Conservation (phyloP, 2,329 filamentous ascomycete species). For the Blastomyces parvus region DNA sequence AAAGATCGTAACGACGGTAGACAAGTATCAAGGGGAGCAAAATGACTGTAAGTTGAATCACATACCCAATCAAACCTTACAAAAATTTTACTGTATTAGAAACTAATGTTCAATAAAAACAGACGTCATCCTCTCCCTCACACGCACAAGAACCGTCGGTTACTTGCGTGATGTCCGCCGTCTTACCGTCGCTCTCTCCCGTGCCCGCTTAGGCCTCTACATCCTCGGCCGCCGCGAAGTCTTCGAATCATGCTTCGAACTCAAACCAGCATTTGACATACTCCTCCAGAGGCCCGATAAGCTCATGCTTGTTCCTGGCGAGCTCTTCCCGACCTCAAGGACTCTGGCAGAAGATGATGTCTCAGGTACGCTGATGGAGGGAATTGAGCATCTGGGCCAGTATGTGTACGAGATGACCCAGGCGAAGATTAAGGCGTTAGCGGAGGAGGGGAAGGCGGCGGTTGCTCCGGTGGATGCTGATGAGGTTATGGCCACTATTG, state of each 20-base stretch:
- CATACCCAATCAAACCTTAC: background rate
- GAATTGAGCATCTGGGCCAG: slow-evolving; percentile 86
- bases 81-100: background rate
- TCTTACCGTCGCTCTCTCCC: slow-evolving; percentile 86
- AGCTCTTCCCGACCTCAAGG: slow-evolving; percentile 68
- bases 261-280: slow-evolving; percentile 74
- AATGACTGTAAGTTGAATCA: slow-evolving; percentile 74
- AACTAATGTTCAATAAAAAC: background rate
- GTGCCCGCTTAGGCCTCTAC: slow-evolving; percentile 83
- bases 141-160: slow-evolving; percentile 76
- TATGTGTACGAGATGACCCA: slow-evolving; percentile 96
- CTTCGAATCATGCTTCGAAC: slow-evolving; percentile 80
- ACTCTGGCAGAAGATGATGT: slow-evolving; percentile 30
- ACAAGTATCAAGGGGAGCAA: slow-evolving; percentile 98
- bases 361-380: slow-evolving; percentile 64
- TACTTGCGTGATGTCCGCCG: slow-evolving; percentile 90
- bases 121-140: slow-evolving; percentile 91
- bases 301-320: slow-evolving; percentile 69
- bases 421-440: slow-evolving; percentile 52
- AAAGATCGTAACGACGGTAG: slow-evolving; percentile 83
- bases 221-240: slow-evolving; percentile 79
- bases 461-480: slow-evolving; percentile 25
- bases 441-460: slow-evolving; percentile 29
- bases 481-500: slow-evolving; percentile 24
- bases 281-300: slow-evolving; percentile 71